Conservation (phyloP, 345 rosid genomes). For the Hevea brasiliensis region DNA sequence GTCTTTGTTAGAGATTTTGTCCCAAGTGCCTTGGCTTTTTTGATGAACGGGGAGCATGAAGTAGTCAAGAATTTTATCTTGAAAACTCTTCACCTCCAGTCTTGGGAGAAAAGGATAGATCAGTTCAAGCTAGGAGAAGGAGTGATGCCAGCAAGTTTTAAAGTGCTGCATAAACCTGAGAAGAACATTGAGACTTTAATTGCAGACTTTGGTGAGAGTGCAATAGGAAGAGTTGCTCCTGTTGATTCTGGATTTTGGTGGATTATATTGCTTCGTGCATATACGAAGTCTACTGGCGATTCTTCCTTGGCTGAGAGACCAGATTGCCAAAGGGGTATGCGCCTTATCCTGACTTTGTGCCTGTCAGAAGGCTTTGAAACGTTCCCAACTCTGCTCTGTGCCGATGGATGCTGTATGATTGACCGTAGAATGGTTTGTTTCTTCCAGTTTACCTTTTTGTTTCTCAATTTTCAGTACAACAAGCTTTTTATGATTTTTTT, state of each 20-base stretch:
- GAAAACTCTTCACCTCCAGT: conserved; percentile 16
- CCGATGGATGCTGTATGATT: conserved; percentile 21
- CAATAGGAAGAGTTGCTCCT: conserved; percentile 25
- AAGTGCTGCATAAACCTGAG: conserved; percentile 18
- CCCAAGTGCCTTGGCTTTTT: conserved; percentile 17
- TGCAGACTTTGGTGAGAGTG: conserved; percentile 23
- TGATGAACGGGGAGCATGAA: conserved; percentile 24
- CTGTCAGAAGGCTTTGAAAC: conserved; percentile 24
- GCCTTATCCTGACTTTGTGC: conserved; percentile 18
- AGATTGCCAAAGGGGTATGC: conserved; percentile 19
- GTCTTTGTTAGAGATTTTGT: conserved; percentile 24
- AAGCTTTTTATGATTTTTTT: too few relatives aligned
- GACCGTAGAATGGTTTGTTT: conserved; percentile 22
- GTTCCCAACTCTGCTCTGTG: conserved; percentile 21
- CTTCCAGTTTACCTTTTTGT: neutral
- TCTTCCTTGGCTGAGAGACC: conserved; percentile 21
- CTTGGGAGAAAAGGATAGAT: conserved; percentile 20
- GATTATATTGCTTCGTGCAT: conserved; percentile 27
- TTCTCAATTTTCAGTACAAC: neutral
- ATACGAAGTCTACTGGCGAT: conserved; percentile 24
- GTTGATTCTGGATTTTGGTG: conserved; percentile 28
- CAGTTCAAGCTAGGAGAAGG: conserved; percentile 21
- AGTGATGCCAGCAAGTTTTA: conserved; percentile 23
- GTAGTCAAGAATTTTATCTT: conserved; percentile 14
- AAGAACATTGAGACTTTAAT: conserved; percentile 16